Percentiles rank a stretch among this genome's conserved stretches.
Conservation (phyloP, 768 basidiomycete genomes). For the Lactifluus pinguis region DNA sequence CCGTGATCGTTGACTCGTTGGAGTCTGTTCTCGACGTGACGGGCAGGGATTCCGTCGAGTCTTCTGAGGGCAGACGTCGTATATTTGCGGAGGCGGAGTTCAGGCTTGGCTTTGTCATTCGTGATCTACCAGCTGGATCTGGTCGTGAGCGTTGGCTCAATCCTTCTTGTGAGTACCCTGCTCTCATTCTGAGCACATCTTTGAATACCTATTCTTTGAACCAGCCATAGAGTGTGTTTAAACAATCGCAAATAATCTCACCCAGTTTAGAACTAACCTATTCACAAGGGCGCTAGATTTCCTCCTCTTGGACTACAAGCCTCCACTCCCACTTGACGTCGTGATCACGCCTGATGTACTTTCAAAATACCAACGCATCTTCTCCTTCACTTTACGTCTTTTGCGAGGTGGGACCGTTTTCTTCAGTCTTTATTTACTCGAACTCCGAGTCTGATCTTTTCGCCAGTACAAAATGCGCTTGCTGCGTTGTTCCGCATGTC, state of each 20-base stretch:
- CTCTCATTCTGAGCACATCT: background rate
- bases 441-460: background rate
- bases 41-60: background rate
- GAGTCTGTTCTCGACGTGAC: constrained; percentile 25
- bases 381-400: constrained; percentile 69
- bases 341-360: constrained; percentile 63
- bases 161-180: constrained; percentile 57
- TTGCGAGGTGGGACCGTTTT: constrained; percentile 50
- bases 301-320: constrained; percentile 82
- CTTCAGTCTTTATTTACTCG: background rate
- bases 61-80: background rate
- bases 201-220: background rate
- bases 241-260: background rate
- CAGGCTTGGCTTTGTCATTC: constrained; percentile 77
- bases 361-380: constrained; percentile 81
- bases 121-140: constrained; percentile 55
- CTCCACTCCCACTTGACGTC: constrained; percentile 67
- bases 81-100: constrained; percentile 56
- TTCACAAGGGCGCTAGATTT: constrained; percentile 71
- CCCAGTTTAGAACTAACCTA: constrained; percentile 5
- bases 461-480: constrained; percentile 57
- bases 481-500: constrained; percentile 60
- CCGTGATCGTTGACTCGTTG: constrained; percentile 78
- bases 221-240: constrained; percentile 30
- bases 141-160: constrained; percentile 73